These are phyloP conservation scores for Silene latifolia DNA, from an alignment of 148 eudicot species.

Conservation along the genomic window DNA sequence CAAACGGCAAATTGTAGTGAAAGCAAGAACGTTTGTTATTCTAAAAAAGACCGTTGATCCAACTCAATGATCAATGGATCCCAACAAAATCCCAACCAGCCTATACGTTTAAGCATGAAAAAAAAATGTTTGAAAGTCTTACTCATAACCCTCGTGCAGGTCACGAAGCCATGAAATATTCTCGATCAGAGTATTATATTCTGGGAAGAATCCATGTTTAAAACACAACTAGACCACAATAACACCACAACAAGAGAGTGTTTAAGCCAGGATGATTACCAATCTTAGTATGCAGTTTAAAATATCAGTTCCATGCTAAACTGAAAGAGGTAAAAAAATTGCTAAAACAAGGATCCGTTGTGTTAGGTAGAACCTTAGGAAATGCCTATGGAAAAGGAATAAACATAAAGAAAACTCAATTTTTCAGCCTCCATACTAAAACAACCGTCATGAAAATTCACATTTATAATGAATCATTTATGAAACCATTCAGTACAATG, in stretches of 20 bases:
- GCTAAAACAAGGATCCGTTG: no score
- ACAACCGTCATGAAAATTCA: background rate
- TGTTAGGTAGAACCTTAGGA: background rate
- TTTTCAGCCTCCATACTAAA: background rate
- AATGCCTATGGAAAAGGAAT: background rate
- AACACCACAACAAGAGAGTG: background rate
- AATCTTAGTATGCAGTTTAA: no score
- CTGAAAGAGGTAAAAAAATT: no score
- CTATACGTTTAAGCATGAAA: background rate
- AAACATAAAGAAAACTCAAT: background rate
- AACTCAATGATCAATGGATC: background rate
- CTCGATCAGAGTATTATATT: background rate
- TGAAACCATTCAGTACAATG: background rate
- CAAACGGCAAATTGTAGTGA: background rate
- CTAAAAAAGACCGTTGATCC: background rate
- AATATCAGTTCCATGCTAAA: no score
- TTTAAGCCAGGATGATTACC: no score
- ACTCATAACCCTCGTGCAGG: background rate
- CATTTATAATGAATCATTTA: background rate
- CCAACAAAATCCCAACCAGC: background rate
- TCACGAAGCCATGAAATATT: background rate
- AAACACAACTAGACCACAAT: slow-evolving; percentile 1
- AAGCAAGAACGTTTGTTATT: background rate
- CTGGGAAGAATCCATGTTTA: slow-evolving; percentile 6
- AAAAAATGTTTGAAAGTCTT: background rate